These are phyloP conservation scores for Picea abies DNA, from an alignment of 83 land plant species.

Conservation along the genomic window DNA sequence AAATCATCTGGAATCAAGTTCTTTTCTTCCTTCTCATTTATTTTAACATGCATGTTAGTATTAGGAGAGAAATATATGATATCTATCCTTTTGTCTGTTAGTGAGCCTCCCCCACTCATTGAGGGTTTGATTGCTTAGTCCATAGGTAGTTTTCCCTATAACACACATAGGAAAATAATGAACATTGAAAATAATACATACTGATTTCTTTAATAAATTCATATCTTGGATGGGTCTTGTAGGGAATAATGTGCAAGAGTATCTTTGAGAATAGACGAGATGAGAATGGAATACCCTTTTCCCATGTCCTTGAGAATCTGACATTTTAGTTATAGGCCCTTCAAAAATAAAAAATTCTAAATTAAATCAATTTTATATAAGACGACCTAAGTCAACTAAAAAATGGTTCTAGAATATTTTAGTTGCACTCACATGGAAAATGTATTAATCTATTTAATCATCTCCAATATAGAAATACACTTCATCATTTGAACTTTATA, in stretches of 20 bases:
- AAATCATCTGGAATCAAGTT: no score
- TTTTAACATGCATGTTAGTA: no score
- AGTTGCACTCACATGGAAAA: conserved; percentile 24
- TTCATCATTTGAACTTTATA: conserved; percentile 12
- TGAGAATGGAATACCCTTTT: conserved; percentile 29
- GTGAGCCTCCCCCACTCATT: no score
- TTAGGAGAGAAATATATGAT: no score
- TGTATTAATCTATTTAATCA: conserved; percentile 33
- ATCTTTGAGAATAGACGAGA: conserved; percentile 59
- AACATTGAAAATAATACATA: no score
- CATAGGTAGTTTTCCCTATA: no score
- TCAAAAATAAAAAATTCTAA: not conserved
- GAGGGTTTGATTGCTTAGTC: no score
- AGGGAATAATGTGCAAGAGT: conserved; percentile 60
- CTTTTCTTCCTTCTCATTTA: no score
- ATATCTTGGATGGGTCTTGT: conserved; percentile 61
- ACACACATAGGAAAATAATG: no score
- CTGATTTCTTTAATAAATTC: not conserved
- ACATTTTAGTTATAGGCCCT: not conserved
- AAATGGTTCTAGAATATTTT: not conserved
- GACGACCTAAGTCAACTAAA: no score
- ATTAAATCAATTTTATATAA: not conserved
- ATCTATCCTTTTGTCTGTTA: no score
- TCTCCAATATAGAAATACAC: conserved; percentile 35
- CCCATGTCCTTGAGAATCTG: conserved; percentile 24